Evolutionary conservation across 768 basidiomycete species (phyloP).

Genomic region (Crepidotus variabilis): DNA sequence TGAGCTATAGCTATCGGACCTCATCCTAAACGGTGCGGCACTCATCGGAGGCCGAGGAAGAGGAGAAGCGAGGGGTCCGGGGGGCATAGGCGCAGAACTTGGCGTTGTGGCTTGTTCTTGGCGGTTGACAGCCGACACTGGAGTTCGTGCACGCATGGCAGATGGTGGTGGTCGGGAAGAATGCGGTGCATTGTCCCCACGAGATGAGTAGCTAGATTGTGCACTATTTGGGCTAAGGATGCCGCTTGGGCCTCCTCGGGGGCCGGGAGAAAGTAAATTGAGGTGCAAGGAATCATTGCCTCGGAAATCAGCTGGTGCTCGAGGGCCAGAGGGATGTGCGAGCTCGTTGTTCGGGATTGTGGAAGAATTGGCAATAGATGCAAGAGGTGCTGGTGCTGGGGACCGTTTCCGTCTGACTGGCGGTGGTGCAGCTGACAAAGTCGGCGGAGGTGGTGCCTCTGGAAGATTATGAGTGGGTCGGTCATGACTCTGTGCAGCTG

Average conservation of each 20-base stretch:
- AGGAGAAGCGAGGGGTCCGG: constrained; percentile 28
- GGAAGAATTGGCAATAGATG: neutral
- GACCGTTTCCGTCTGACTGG: constrained; percentile 24
- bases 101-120: constrained; percentile 14
- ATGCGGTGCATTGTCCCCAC: constrained; percentile 11
- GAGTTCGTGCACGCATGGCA: constrained; percentile 23
- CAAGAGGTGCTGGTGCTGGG: constrained; percentile 18
- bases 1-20: constrained; percentile 19
- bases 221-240: constrained; percentile 11
- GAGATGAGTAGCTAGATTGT: constrained; percentile 13
- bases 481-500: constrained; percentile 13
- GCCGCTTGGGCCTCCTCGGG: constrained; percentile 1
- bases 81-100: constrained; percentile 22
- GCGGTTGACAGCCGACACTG: constrained; percentile 17
- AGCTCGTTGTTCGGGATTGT: constrained; percentile 8
- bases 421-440: constrained; percentile 23
- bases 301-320: neutral
- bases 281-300: neutral
- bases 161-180: constrained; percentile 13
- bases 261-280: neutral
- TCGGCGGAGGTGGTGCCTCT: constrained; percentile 25
- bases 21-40: constrained; percentile 18
- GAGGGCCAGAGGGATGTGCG: neutral
- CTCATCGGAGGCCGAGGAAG: constrained; percentile 29
- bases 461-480: neutral